A percentile compares a stretch with the other conserved stretches of the same genome.
Evolutionary conservation across 2,329 filamentous ascomycete genomes (phyloP).

Genomic region (Phialemonium atrogriseum): DNA sequence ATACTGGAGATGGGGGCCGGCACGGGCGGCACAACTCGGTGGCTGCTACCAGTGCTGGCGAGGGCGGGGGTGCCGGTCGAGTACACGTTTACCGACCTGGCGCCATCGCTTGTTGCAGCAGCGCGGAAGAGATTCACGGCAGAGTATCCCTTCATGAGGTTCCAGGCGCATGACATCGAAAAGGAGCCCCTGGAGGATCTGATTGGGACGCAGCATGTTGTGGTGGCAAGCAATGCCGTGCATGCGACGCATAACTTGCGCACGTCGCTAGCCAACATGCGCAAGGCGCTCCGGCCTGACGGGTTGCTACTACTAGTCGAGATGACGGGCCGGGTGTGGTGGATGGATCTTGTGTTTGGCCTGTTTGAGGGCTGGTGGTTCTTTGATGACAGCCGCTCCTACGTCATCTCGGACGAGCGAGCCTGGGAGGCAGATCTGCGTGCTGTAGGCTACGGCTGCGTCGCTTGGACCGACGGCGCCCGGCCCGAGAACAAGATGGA

Average conservation of each 20-base stretch:
- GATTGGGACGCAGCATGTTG: constrained; percentile 16
- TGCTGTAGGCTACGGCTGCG: constrained; percentile 16
- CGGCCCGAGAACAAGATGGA: constrained; percentile 16
- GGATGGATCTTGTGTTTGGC: constrained; percentile 23
- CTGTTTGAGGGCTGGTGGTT: constrained; percentile 28
- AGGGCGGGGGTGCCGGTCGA: constrained; percentile 15
- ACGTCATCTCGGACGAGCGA: constrained; percentile 13
- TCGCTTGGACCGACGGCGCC: constrained; percentile 21
- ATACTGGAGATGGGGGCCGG: constrained; percentile 36
- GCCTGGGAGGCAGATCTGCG: constrained; percentile 18
- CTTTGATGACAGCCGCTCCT: constrained; percentile 20
- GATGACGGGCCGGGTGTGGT: constrained; percentile 16
- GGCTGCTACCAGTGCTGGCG: constrained; percentile 19
- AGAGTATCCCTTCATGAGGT: constrained; percentile 14
- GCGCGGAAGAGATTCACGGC: constrained; percentile 16
- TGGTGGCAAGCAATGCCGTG: constrained; percentile 27
- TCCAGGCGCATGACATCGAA: constrained; percentile 20
- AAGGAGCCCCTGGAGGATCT: constrained; percentile 10
- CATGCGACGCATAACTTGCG: constrained; percentile 23
- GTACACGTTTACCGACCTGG: constrained; percentile 36
- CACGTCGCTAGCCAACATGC: constrained; percentile 16
- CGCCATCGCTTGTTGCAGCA: constrained; percentile 19
- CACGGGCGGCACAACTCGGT: constrained; percentile 31
- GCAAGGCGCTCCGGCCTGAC: constrained; percentile 16
- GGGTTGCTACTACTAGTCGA: constrained; percentile 23